These are phyloP conservation scores for Pythium biforme DNA, from an alignment of 352 stramenopile species.

Conservation along the genomic window DNA sequence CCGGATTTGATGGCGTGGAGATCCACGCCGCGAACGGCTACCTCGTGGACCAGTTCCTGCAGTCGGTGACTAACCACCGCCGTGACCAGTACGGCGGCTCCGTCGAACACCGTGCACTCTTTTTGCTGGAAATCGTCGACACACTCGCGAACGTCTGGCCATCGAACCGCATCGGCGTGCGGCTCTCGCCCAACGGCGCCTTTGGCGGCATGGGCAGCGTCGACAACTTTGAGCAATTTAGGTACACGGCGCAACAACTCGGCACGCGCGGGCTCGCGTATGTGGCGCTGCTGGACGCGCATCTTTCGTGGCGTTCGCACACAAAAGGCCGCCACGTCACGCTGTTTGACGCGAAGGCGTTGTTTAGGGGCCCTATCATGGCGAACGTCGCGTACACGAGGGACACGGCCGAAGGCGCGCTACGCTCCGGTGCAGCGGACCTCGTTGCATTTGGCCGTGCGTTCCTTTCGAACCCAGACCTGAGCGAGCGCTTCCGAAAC, in stretches of 20 bases:
- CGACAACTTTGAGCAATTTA: not conserved
- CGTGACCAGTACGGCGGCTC: not conserved
- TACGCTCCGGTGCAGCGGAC: conserved; percentile 1
- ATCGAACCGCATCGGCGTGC: not conserved
- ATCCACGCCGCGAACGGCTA: not conserved
- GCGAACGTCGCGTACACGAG: conserved; percentile 29
- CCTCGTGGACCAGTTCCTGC: not conserved
- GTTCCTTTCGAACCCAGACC: conserved; percentile 12
- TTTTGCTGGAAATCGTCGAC: not conserved
- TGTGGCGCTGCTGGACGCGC: not conserved
- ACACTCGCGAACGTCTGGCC: not conserved
- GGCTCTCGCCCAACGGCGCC: not conserved
- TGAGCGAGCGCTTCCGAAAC: conserved; percentile 1
- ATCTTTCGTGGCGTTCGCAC: not conserved
- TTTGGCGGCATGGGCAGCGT: not conserved
- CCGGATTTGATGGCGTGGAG: not conserved
- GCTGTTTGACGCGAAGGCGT: not conserved
- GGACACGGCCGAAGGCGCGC: conserved; percentile 6
- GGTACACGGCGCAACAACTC: not conserved
- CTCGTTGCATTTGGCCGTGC: not conserved
- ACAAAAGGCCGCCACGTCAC: not conserved
- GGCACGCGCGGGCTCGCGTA: not conserved
- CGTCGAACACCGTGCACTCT: not conserved
- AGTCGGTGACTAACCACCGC: not conserved
- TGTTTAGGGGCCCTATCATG: conserved; percentile 28